Evolutionary conservation across 2,329 filamentous ascomycete species (phyloP), one percentile per base, ranked within the genome.

Genomic region (Bertia moriformis): DNA sequence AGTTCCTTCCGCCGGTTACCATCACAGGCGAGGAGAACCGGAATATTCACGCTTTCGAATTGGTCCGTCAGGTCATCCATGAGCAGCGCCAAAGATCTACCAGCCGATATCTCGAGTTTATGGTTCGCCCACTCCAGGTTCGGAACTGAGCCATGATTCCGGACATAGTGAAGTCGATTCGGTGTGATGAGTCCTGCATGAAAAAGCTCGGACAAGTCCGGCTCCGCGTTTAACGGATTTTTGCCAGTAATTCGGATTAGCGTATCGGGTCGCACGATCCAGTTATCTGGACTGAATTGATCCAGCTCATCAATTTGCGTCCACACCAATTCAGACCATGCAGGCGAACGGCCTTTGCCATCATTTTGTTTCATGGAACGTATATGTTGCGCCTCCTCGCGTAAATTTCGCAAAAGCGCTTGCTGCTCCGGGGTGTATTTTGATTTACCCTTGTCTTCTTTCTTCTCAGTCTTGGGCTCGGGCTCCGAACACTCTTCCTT

Each of bases 1-100:
- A 94, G 88, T 58, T 95, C 88, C 60, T 94, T 94, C 20, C 88
- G 73, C 42, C 88, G 71, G 56, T 95, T 95, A 1, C 88, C 88
- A 3, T 88, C 88, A 55, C 88, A 95, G 17, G 94, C 87, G 1
- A 95, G 70, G 0, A 88, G 94, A 43, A 95, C 70, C 0, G 88
- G 88, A 42, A 83, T 83, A 2, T 87, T 94, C 18, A 85, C 71
- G 53, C 93, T 84, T 40, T 88, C 77, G 49, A 82, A 93, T 5
- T 83, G 69, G 24, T 68, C 61, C 20, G 93, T 63, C 1, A 95
- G 69, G 39, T 91, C 75, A 27, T 71, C 68, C 38, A 95, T 63
- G 2, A 68, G 83, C 48, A 93, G 65, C 13, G 62, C 78, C 22
- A 93, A 59, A 0, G 87, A 85, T 2, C 77, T 75, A 42, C 86